Base-by-base conservation (phyloP, 176 grass and related monocot species). In the Ensete glaucum region DNA sequence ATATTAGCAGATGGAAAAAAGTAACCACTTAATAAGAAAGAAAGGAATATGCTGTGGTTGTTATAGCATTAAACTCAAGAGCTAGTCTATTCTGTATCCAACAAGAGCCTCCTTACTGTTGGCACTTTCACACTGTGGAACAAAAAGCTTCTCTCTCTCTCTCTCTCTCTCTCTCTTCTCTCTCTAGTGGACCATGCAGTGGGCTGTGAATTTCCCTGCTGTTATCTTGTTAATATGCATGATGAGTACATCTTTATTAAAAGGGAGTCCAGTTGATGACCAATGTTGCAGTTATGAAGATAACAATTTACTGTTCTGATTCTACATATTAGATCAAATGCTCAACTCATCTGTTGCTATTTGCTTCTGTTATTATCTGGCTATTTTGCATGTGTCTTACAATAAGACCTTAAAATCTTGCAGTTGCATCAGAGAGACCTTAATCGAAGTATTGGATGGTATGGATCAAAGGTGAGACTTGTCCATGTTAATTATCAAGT, bases 401-500 rank as follows among this genome's bases (percentile, higher is more conserved):
- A 51, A 6, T 64, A 2, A 0, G 69, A 78, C 23, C 43, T 78
- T 77, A 66, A 24, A 75, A 21, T 92, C 11, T 84, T 86, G 73
- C 85, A 97, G 90, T 53, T 87, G 69, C 83, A 81, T 49, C 85
- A 88, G 57, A 86, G 85, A 73, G 84, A 92, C 26, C 75, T 77
- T 83, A 63, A 1, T 54, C 73, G 74, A 75, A 76, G 84, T 80
- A 83, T 73, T 71, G 72, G 25, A 53, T 78, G 83, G 26, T 65
- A 20, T 56, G 90, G 77, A 50, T 81, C 86, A 52, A 89, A 92
- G 89, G 89, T 96, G 73, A 79, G 81, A 65, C 52, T 76, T 62
- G 27, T 67, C 13, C 9, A 50, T 27, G 11, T 82, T 71, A 16
- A 1, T 8, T 21, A 14, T 62, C 50, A 15, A 53, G 19, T 24